Base-by-base conservation (phyloP, 2,329 filamentous ascomycete genomes). In the Chaetoscypha palmicola region DNA sequence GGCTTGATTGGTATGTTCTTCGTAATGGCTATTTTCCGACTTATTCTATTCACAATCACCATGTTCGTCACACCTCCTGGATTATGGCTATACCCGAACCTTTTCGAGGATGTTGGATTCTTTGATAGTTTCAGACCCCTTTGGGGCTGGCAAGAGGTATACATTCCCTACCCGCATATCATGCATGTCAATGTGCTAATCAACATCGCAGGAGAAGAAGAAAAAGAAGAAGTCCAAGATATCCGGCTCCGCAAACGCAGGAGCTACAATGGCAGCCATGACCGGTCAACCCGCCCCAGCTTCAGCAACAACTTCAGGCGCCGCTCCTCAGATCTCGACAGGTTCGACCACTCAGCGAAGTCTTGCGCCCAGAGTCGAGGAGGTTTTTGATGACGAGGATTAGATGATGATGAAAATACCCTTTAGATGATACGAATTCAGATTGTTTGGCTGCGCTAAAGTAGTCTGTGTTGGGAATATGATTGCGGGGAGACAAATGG, bases 21-120 rank as follows among this genome's bases (percentile, higher is more conserved):
- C 66, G 79, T 81, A 61, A 97, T 98, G 92, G 86, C 91, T 4
- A 94, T 98, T 61, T 89, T 98, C 77, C 82, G 92, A 48, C 76
- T 97, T 45, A 94, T 98, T 49, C 73, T 98, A 21, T 98, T 98
- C 71, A 83, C 87, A 62, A 68, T 94, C 63, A 97, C 92, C 17
- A 89, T 94, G 67, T 94, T 97, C 61, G 73, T 76, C 12, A 73
- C 79, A 1, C 71, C 90, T 3, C 92, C 92, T 2, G 92, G 92
- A 58, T 73, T 98, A n/a, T 98, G 92, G 92, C 74, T 98, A 34
- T 98, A 91, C 68, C 92, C 92, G 38, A 98, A 98, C 62, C 70
- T 98, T 16, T 98, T 96, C 71, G 92, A 98, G 65, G 92, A 98
- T 62, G 92, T 98, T 21, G 94, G 91, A 5, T 97, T 98, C 69